Evolutionary conservation across 2,329 filamentous ascomycete species (phyloP), one percentile per base, ranked within the genome.

Genomic region (Aspergillus latus): DNA sequence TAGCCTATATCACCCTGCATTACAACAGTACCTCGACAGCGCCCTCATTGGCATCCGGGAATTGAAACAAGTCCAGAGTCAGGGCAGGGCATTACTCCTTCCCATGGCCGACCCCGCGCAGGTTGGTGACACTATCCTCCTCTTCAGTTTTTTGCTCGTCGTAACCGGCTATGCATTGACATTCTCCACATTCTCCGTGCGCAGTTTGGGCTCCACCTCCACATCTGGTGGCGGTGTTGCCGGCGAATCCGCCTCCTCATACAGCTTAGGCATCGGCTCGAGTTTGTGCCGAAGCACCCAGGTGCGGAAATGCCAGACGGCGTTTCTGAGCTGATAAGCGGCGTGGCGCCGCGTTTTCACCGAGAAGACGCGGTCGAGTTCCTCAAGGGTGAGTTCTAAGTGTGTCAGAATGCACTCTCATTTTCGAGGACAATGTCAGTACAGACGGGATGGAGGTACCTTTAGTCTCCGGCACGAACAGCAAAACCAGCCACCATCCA

Each of bases 341-440:
- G 74, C 74, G 57, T 73, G 71, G 34, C 66, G 62, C 15, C 66
- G 63, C 4, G 78, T 82, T 0, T 80, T 75, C 1, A 84, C 77
- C 1, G 73, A 76, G 66, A 84, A 84, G 4, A 84, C 78, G 60
- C 82, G 77, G 60, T 82, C 79, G 46, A 82, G 66, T 60, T 79
- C 76, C 54, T 79, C 76, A 1, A 79, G 69, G 0, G 76, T 78
- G 8, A 76, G 66, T 48, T 66, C 71, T 72, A 56, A 21, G 4
- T 2, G n/a, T 0, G 40, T 68, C 45, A 68, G 61, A 44, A 47
- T 11, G 34, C 9, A 28, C 26, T 28, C 26, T 26, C 26, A 28
- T 16, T 40, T n/a, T 4, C 11, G 4, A 15, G 10, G 15, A 15
- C 11, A 37, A 26, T 11, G 28, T 10, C 26, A 11, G 5, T 3